Conservation (phyloP, 2,329 filamentous ascomycete genomes). For the Sporothrix variecibatus region DNA sequence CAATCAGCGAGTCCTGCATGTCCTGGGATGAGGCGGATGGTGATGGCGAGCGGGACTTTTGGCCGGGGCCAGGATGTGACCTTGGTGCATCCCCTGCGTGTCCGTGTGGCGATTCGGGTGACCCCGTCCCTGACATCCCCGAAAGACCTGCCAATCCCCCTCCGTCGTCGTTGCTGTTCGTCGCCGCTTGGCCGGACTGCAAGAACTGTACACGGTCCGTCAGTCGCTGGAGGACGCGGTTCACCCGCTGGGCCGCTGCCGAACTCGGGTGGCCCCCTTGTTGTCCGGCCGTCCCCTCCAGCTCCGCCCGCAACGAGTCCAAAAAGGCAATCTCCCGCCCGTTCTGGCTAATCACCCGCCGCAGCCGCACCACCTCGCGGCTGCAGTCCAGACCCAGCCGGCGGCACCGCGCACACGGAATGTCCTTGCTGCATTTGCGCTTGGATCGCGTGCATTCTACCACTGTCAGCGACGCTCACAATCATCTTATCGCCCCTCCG, state of each 20-base stretch:
- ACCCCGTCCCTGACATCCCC: neutral
- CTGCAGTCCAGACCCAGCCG: conserved; percentile 30
- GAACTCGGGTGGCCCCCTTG: neutral
- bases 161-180: neutral
- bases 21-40: neutral
- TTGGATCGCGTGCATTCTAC: conserved; percentile 33
- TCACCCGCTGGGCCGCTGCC: neutral
- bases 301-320: conserved; percentile 26
- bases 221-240: conserved; percentile 24
- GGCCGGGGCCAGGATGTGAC: neutral
- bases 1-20: conserved; percentile 33
- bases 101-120: neutral
- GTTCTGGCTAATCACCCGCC: conserved; percentile 31
- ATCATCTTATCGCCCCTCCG: neutral
- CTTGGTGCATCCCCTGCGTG: neutral
- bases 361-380: conserved; percentile 31
- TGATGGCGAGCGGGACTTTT: neutral
- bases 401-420: conserved; percentile 31
- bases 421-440: conserved; percentile 33
- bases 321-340: conserved; percentile 32
- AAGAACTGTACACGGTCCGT: conserved; percentile 28
- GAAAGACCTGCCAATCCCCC: neutral
- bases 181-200: conserved; percentile 23
- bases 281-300: conserved; percentile 13
- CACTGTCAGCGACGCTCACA: neutral